Base-by-base conservation (phyloP, 202 grass and related monocot species). In the Schoenoplectus triqueter region DNA sequence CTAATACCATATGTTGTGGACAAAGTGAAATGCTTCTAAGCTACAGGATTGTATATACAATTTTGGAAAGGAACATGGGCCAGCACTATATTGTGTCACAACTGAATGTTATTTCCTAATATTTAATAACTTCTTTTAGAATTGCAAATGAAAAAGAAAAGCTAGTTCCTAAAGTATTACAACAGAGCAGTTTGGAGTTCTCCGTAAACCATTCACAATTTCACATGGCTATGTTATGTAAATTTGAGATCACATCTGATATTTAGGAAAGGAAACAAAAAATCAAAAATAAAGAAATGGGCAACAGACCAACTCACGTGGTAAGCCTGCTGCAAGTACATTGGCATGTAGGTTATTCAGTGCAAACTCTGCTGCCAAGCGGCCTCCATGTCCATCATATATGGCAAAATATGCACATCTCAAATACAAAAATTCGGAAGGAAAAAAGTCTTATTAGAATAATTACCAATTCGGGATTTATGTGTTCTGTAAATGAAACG, bases 291-390 rank as follows among this genome's bases (percentile, higher is more conserved):
- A 73, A 73, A 54, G 56, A 40, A 56, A 56, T 52, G 49, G 49
- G 72, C 86, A 85, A 98, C 95, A 98, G 90, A 98, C 95, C 95
- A 93, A 98, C 92, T 98, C 95, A 98, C 95, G 92, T 95, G 95
- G 95, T 93, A 98, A 91, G 88, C 95, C 95, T 85, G 92, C 89
- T 40, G 91, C 88, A 55, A 95, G 75, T 80, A 95, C 95, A 82
- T 97, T 91, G 9, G 60, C 60, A 89, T 97, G 90, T 71, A 97
- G 87, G 89, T 97, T 87, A 54, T 87, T 95, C 82, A 90, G 90
- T 57, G 89, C 91, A 42, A 91, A 97, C 48, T 97, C 91, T 14
- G 95, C 92, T 21, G 91, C 95, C 86, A 95, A 82, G 22, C 89
- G 88, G 61, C 92, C 92, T 75, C 95, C 92, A 81, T 97, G 92